Conservation (phyloP, 2,329 filamentous ascomycete species). For the Lachnellula occidentalis region DNA sequence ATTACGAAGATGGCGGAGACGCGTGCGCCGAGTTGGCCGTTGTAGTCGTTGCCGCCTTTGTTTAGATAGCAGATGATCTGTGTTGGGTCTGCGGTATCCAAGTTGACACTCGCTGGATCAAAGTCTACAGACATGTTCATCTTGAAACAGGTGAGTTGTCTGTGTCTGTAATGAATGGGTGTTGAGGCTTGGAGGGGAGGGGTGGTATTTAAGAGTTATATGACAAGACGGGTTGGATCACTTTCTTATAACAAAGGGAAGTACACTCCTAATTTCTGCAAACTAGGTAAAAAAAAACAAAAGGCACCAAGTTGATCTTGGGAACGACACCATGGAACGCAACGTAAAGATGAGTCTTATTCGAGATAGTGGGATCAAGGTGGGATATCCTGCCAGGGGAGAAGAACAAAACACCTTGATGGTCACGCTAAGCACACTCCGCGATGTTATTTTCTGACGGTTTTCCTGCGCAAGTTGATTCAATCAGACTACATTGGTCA, state of each 20-base stretch:
- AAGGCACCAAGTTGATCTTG: no score
- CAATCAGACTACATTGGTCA: neutral
- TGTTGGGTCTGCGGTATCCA: constrained; percentile 36
- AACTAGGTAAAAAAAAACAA: no score
- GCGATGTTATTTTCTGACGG: no score
- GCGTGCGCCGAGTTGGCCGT: constrained; percentile 56
- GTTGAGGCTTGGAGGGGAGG: no score
- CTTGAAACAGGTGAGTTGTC: neutral
- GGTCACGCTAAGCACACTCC: constrained; percentile 7
- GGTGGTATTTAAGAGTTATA: no score
- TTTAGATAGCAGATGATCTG: constrained; percentile 47
- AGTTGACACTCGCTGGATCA: constrained; percentile 39
- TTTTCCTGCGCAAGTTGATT: neutral
- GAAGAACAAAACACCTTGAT: constrained; percentile 11
- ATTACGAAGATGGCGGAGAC: constrained; percentile 74
- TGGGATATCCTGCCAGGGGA: neutral
- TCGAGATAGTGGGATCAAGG: neutral
- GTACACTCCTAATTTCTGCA: no score
- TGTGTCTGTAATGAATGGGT: neutral
- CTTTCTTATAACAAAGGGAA: no score
- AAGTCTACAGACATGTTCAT: constrained; percentile 22
- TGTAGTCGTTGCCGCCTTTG: constrained; percentile 44
- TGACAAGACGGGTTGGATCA: no score
- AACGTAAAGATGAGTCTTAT: no score
- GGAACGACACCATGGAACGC: no score